Percentiles rank a stretch among this genome's conserved stretches.
Conservation (phyloP, 1,284 basidiomycete genomes). For the Cerioporus squamosus region DNA sequence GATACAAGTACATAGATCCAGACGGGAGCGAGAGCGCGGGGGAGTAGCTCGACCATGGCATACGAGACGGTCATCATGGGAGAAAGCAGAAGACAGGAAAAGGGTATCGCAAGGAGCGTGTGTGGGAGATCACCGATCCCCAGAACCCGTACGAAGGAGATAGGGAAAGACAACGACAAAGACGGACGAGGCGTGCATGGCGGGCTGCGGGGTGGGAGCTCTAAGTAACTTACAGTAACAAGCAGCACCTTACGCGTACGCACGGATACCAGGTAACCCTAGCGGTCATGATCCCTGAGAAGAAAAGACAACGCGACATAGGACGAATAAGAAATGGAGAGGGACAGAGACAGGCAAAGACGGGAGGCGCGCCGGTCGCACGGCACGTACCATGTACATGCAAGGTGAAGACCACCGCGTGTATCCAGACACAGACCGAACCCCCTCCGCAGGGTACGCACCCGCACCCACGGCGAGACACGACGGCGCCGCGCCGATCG, state of each 20-base stretch:
- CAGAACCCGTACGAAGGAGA: background rate
- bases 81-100: background rate
- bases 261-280: too few relatives aligned
- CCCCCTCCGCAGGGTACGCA: background rate
- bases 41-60: conserved; percentile 3
- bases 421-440: background rate
- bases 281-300: too few relatives aligned
- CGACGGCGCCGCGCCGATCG: background rate
- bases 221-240: too few relatives aligned
- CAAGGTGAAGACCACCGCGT: background rate
- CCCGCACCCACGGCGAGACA: background rate
- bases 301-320: too few relatives aligned
- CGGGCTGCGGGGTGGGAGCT: background rate
- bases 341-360: background rate
- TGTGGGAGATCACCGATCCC: conserved; percentile 24
- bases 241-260: too few relatives aligned
- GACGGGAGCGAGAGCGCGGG: background rate
- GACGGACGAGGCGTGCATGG: background rate
- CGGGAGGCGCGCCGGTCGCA: background rate
- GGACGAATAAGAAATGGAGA: too few relatives aligned
- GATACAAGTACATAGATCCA: conserved; percentile 8
- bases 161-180: background rate
- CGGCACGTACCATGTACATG: background rate
- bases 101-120: conserved; percentile 15
- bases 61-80: background rate